Conservation (phyloP, 805 yeast species). For the Saccharomycopsis sp. region DNA sequence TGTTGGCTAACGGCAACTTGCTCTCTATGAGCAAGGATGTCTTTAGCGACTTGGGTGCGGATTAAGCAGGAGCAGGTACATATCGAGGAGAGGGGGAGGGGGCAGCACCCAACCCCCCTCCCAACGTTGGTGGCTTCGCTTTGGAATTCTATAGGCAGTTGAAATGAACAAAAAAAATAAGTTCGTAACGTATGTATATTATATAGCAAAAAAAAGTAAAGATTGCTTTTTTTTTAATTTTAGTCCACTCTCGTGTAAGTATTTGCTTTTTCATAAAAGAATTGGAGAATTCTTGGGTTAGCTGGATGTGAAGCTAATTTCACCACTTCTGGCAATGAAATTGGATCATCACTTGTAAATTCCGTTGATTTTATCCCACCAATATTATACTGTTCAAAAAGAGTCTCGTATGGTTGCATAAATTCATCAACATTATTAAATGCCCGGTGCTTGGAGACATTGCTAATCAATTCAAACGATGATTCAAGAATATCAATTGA, state of each 20-base stretch:
- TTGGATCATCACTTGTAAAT: slow-evolving; percentile 5
- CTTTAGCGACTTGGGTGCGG: neutral
- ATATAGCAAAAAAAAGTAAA: too few relatives aligned
- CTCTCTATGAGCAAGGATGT: neutral
- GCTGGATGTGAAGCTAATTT: slow-evolving; percentile 9
- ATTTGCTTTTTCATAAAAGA: slow-evolving; percentile 10
- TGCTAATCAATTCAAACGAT: slow-evolving; percentile 2
- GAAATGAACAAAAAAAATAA: too few relatives aligned
- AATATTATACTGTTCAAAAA: slow-evolving; percentile 4
- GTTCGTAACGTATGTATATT: too few relatives aligned
- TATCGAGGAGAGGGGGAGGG: too few relatives aligned
- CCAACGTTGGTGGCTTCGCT: too few relatives aligned
- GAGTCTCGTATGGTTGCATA: neutral
- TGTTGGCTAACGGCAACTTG: neutral
- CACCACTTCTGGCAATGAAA: slow-evolving; percentile 1
- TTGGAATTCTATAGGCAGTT: too few relatives aligned
- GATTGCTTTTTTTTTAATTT: too few relatives aligned
- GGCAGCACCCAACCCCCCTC: too few relatives aligned
- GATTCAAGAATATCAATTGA: slow-evolving; percentile 12
- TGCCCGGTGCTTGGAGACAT: neutral
- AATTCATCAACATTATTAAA: slow-evolving; percentile 8
- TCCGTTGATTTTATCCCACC: slow-evolving; percentile 2
- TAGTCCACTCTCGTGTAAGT: slow-evolving; percentile 8
- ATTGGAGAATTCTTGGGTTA: slow-evolving; percentile 4
- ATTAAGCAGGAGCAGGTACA: too few relatives aligned